Percentiles rank a stretch among this genome's conserved stretches.
These are phyloP conservation scores for Lactarius deliciosus DNA, from an alignment of 768 basidiomycete genomes.

Conservation along the genomic window DNA sequence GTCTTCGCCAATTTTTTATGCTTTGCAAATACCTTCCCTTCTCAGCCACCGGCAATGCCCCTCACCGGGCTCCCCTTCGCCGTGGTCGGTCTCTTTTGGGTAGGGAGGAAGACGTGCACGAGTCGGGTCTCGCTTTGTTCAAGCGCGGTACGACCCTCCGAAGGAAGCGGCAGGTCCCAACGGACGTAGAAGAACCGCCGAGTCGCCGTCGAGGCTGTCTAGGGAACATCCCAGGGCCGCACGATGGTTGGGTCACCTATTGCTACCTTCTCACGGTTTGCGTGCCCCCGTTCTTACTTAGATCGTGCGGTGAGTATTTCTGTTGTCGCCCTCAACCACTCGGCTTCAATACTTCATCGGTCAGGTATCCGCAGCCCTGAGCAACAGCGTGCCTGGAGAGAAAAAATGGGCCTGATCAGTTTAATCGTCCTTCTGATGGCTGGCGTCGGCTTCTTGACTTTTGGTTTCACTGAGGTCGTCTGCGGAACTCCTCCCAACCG, in stretches of 20 bases:
- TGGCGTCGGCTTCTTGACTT: constrained; percentile 94
- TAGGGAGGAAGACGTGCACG: constrained; percentile 86
- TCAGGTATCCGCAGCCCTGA: constrained; percentile 87
- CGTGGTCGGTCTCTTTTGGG: constrained; percentile 89
- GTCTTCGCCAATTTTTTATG: constrained; percentile 22
- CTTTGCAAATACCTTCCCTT: constrained; percentile 10
- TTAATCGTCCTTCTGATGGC: constrained; percentile 87
- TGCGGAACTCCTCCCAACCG: constrained; percentile 87
- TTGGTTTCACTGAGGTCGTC: constrained; percentile 94
- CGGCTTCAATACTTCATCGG: not conserved
- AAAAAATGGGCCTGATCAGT: constrained; percentile 91
- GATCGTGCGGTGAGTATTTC: constrained; percentile 65
- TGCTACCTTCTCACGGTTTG: constrained; percentile 82
- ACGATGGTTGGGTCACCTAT: constrained; percentile 94
- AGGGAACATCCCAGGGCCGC: constrained; percentile 82
- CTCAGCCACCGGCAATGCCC: constrained; percentile 77
- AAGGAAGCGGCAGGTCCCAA: constrained; percentile 55
- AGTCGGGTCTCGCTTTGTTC: constrained; percentile 91
- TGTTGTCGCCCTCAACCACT: not conserved
- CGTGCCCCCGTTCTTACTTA: constrained; percentile 76
- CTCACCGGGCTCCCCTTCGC: constrained; percentile 57
- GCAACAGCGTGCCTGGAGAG: constrained; percentile 95
- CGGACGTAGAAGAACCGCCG: constrained; percentile 41
- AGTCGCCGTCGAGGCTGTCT: constrained; percentile 54
- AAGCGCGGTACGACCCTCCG: constrained; percentile 81